These are phyloP conservation scores for Teunomyces stri DNA, from an alignment of 805 yeast species.

Conservation along the genomic window DNA sequence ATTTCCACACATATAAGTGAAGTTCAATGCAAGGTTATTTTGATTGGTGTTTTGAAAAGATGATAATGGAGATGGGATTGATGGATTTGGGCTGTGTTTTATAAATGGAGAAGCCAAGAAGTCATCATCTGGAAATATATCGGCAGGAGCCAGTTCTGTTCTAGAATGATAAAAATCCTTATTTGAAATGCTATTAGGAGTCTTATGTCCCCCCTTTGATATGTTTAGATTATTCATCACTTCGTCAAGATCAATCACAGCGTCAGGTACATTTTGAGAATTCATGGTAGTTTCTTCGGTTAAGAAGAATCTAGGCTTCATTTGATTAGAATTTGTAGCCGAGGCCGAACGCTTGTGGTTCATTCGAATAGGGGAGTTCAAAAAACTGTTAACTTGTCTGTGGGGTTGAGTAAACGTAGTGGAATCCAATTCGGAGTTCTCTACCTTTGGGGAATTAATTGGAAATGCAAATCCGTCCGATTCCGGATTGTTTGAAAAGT, in stretches of 20 bases:
- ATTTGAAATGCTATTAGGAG: slow-evolving; percentile 14
- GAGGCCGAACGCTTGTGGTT: slow-evolving; percentile 22
- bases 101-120: slow-evolving; percentile 31
- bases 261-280: slow-evolving; percentile 34
- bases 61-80: slow-evolving; percentile 17
- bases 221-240: slow-evolving; percentile 28
- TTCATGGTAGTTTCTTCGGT: slow-evolving; percentile 28
- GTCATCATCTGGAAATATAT: slow-evolving; percentile 23
- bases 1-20: slow-evolving; percentile 5
- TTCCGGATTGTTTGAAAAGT: slow-evolving; percentile 24
- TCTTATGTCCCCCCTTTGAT: slow-evolving; percentile 4
- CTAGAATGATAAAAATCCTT: slow-evolving; percentile 9
- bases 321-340: slow-evolving; percentile 12
- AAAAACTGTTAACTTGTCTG: slow-evolving; percentile 5
- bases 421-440: slow-evolving; percentile 4
- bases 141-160: slow-evolving; percentile 21
- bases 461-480: slow-evolving; percentile 31
- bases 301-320: slow-evolving; percentile 24
- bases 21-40: not conserved
- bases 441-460: slow-evolving; percentile 15
- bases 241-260: slow-evolving; percentile 41
- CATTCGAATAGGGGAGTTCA: slow-evolving; percentile 35
- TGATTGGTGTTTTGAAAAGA: slow-evolving; percentile 3
- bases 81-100: slow-evolving; percentile 17
- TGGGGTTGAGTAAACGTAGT: slow-evolving; percentile 5